Conservation (phyloP, 2,329 filamentous ascomycete species). For the Lachnellula arida region DNA sequence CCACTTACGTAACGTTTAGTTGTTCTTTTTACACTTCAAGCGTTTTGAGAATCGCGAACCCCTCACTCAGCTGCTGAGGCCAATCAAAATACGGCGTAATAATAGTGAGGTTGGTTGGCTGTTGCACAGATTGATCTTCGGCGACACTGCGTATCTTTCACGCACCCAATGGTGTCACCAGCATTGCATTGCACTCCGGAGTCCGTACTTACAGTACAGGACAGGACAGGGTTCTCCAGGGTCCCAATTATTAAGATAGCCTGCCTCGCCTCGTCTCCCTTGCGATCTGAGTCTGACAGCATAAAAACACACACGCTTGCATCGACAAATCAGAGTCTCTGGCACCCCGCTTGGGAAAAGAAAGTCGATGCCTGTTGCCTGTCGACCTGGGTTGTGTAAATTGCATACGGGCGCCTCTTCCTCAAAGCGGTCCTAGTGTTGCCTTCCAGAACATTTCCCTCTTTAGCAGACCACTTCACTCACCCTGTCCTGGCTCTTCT, state of each 20-base stretch:
- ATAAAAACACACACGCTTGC: not conserved
- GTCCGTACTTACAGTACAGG: not conserved
- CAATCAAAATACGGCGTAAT: not conserved
- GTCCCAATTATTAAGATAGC: not conserved
- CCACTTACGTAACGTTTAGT: too few relatives aligned
- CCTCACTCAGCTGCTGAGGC: not conserved
- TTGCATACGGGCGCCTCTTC: not conserved
- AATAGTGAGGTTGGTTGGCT: slow-evolving; percentile 4
- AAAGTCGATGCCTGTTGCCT: not conserved
- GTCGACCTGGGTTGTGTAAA: not conserved
- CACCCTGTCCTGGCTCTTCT: too few relatives aligned
- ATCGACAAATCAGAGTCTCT: slow-evolving; percentile 1
- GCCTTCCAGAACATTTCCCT: slow-evolving; percentile 17
- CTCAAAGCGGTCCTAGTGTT: not conserved
- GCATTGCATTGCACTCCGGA: not conserved
- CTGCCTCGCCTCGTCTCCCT: not conserved
- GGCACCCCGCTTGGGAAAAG: not conserved
- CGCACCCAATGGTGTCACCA: not conserved
- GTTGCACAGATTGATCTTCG: not conserved
- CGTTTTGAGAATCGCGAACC: not conserved
- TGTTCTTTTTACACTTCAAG: too few relatives aligned
- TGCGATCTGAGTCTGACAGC: not conserved
- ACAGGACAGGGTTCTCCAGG: slow-evolving; percentile 15
- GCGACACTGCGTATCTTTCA: slow-evolving; percentile 16
- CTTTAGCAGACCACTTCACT: not conserved